Conservation (phyloP, 2,329 filamentous ascomycete genomes). For the Hymenoscyphus fraxineus region DNA sequence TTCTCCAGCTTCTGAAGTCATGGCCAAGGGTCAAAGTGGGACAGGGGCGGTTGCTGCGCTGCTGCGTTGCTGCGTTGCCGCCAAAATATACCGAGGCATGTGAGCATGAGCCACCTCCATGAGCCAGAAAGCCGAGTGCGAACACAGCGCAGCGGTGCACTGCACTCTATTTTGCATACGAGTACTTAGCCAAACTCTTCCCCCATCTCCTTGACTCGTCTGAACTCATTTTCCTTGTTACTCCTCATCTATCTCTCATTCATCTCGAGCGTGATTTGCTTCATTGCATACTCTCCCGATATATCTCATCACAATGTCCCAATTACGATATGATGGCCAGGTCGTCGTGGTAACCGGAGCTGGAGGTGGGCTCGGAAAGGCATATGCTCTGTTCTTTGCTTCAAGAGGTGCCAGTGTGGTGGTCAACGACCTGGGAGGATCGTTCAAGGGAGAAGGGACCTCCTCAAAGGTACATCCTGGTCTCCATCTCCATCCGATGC, state of each 20-base stretch:
- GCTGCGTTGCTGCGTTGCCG: conserved; percentile 2
- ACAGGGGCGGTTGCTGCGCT: no score
- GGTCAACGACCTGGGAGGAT: conserved; percentile 92
- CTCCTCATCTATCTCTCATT: conserved; percentile 6
- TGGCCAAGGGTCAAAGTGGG: not conserved
- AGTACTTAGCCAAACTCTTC: conserved; percentile 9
- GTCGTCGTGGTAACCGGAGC: conserved; percentile 86
- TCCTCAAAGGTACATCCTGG: conserved; percentile 67
- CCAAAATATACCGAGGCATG: conserved; percentile 16
- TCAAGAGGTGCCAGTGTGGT: conserved; percentile 91
- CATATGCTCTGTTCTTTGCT: conserved; percentile 83
- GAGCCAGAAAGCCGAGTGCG: conserved; percentile 4
- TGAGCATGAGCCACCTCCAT: not conserved
- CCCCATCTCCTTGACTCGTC: not conserved
- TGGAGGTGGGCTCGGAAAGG: conserved; percentile 76
- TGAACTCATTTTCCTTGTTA: conserved; percentile 2
- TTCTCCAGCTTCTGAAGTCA: conserved; percentile 1
- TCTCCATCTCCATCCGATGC: no score
- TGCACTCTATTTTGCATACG: no score
- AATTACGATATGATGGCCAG: conserved; percentile 79
- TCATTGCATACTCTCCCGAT: not conserved
- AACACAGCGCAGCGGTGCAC: not conserved
- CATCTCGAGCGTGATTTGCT: not conserved
- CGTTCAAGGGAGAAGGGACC: conserved; percentile 87
- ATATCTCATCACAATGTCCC: conserved; percentile 46